Percentiles rank a stretch among this genome's conserved stretches.
Conservation (phyloP, 192 early-diverging fungal genomes). For the Backusella psychrophila region DNA sequence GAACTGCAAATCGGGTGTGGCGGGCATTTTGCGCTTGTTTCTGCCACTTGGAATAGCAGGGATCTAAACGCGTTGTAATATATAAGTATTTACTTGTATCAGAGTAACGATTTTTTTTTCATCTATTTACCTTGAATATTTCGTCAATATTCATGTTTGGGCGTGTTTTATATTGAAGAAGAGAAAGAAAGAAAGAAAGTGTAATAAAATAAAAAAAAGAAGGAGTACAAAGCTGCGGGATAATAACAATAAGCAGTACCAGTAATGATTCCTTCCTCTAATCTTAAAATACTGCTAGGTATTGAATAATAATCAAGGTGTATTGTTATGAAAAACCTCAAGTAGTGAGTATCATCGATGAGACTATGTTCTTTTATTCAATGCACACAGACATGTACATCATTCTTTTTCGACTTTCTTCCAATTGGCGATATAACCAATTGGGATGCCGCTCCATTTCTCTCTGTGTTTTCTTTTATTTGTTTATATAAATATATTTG, state of each 20-base stretch:
- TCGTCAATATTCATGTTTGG: conserved; percentile 38
- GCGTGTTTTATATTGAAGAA: neutral
- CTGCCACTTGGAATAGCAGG: conserved; percentile 42
- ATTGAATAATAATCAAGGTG: no score
- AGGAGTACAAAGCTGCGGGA: neutral
- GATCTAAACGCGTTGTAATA: conserved; percentile 16
- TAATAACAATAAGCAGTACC: neutral
- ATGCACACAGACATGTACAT: no score
- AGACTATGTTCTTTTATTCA: no score
- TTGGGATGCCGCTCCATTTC: no score
- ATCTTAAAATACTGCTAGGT: no score
- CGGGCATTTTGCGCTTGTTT: conserved; percentile 51
- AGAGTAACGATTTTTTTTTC: neutral
- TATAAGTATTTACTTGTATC: neutral
- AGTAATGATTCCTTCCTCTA: neutral
- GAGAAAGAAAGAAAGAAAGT: neutral
- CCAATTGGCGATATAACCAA: no score
- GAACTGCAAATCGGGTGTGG: conserved; percentile 39
- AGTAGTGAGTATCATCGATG: no score
- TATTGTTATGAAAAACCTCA: no score
- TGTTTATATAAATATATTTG: neutral
- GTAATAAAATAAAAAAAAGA: no score
- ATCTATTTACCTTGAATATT: conserved; percentile 32
- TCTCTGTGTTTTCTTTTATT: neutral
- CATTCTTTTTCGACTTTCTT: no score